These are phyloP conservation scores for Clarireedia hainanense DNA, from an alignment of 2,329 filamentous ascomycete genomes.

Conservation along the genomic window DNA sequence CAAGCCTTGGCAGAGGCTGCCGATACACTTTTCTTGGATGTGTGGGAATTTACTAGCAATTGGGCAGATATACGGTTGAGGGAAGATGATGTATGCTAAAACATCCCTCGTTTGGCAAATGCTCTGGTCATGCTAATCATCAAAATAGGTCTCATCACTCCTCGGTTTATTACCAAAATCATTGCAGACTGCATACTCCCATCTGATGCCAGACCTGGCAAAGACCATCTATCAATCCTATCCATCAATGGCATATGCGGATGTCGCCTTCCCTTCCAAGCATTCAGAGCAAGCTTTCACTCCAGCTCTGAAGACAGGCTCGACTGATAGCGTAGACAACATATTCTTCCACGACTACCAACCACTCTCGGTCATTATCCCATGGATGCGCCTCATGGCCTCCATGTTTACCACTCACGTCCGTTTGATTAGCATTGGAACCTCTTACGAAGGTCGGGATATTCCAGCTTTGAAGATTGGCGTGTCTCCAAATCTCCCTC, in stretches of 20 bases:
- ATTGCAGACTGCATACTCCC: slow-evolving; percentile 62
- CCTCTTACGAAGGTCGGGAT: slow-evolving; percentile 78
- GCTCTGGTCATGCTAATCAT: slow-evolving; percentile 10
- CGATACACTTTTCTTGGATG: slow-evolving; percentile 71
- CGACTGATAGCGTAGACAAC: slow-evolving; percentile 44
- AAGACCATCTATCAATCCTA: slow-evolving; percentile 72
- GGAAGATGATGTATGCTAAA: slow-evolving; percentile 56
- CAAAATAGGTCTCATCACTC: slow-evolving; percentile 54
- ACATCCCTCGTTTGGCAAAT: background rate
- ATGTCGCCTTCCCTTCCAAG: slow-evolving; percentile 16
- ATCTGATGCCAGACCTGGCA: slow-evolving; percentile 73
- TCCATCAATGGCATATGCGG: slow-evolving; percentile 31
- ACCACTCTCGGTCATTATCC: slow-evolving; percentile 65
- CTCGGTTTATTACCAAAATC: slow-evolving; percentile 70
- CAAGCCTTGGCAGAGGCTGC: slow-evolving; percentile 63
- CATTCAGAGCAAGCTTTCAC: slow-evolving; percentile 26
- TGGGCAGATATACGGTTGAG: slow-evolving; percentile 80
- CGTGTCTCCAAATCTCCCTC: slow-evolving; percentile 41
- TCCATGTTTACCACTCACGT: slow-evolving; percentile 85
- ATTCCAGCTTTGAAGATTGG: slow-evolving; percentile 78
- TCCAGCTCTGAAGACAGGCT: slow-evolving; percentile 21
- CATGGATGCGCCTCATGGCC: slow-evolving; percentile 84
- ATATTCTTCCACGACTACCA: slow-evolving; percentile 93
- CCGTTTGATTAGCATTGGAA: slow-evolving; percentile 66
- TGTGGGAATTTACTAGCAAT: slow-evolving; percentile 77